Percentiles rank a stretch among this genome's conserved stretches.
These are phyloP conservation scores for Aspergillus pseudoterreus DNA, from an alignment of 2,329 filamentous ascomycete species.

Conservation along the genomic window DNA sequence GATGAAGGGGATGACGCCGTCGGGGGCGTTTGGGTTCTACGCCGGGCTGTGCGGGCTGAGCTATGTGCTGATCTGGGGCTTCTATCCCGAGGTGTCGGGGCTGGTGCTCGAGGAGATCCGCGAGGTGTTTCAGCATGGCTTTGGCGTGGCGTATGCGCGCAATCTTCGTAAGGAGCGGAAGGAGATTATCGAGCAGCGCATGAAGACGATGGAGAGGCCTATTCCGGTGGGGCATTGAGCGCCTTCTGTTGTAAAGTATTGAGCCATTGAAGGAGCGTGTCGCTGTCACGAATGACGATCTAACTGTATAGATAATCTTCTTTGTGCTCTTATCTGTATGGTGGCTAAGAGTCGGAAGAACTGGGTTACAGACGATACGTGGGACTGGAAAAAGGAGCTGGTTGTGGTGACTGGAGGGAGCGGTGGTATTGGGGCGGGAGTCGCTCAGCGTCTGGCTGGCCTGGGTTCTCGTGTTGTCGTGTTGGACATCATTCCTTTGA, in stretches of 20 bases:
- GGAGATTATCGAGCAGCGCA: conserved; percentile 23
- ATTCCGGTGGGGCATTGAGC: conserved; percentile 3
- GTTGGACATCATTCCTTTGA: conserved; percentile 30
- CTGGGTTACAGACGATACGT: conserved; percentile 19
- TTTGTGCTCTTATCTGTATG: no score
- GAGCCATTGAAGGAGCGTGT: neutral
- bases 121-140: conserved; percentile 33
- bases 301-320: neutral
- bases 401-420: conserved; percentile 46
- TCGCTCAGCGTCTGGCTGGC: conserved; percentile 30
- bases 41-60: conserved; percentile 48
- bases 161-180: conserved; percentile 37
- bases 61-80: conserved; percentile 33
- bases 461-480: conserved; percentile 31
- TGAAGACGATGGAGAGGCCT: conserved; percentile 9
- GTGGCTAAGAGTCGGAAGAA: conserved; percentile 12
- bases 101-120: conserved; percentile 13
- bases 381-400: conserved; percentile 42
- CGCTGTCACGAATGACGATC: neutral
- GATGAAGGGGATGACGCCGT: conserved; percentile 50
- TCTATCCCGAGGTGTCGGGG: conserved; percentile 23
- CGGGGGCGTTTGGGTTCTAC: conserved; percentile 52
- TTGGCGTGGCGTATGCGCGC: conserved; percentile 43
- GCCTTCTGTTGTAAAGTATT: neutral
- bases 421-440: conserved; percentile 40